Base-by-base conservation (phyloP, 1,139 yeast genomes). In the Starmera stellimalicola region DNA sequence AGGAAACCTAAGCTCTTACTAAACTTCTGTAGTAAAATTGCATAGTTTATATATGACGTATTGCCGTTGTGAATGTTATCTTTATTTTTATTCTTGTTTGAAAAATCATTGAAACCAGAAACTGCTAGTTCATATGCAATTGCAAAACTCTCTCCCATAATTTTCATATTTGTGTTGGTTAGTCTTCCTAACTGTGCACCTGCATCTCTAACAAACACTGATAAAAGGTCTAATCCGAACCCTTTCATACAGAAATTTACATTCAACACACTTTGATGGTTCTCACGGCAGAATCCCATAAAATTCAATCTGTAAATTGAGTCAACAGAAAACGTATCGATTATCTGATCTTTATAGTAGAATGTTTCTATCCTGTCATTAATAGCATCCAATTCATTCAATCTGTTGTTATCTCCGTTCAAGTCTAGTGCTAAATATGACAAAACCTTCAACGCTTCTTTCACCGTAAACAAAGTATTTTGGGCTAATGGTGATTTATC, bases 371-470 rank as follows among this genome's bases (percentile, higher is more conserved):
- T 38, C 12, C 45, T 34, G 18, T 23, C 38, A 31, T 42, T 50
- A n/a, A 46, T 23, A 11, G 35, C 3, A n/a, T 42, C 47, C 12
- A 39, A 23, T 23, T 51, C 52, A 16, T 22, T 22, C 11, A 22
- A 22, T 22, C 47, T 48, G 8, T 37, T 31, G 4, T 38, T 31
- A 18, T 44, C 52, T 30, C 12, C 25, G 6, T 22, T 14, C 48
- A 74, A 62, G 45, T 76, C 82, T 29, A 66, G 62, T 1, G 80
- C 77, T 37, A 76, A 54, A 43, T 68, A 73, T 1, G 81, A 68
- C 10, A 74, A 50, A 41, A 74, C 60, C 41, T 63, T 65, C 32
- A 75, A 53, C 14, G 73, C 70, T 38, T 72, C 77, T 36, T 67
- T 59, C 9, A 71, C 60, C 4, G 67, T 60, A 5, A 54, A 47